Conservation (phyloP, 2,329 filamentous ascomycete species). For the Claviceps monticola region DNA sequence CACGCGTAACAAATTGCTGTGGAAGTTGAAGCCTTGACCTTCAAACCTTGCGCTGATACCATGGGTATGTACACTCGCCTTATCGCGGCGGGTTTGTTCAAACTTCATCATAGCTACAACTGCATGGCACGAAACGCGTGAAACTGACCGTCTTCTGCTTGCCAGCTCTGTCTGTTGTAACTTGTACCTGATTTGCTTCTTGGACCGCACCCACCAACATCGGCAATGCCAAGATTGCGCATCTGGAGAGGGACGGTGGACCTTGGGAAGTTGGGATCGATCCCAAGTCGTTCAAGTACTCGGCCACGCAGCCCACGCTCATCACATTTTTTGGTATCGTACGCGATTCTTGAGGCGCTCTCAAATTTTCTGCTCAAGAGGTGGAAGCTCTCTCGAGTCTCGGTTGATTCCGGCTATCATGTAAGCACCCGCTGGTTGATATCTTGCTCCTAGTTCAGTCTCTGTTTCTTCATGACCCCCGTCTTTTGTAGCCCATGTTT, state of each 20-base stretch:
- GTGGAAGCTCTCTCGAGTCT: conserved; percentile 56
- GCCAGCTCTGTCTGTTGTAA: conserved; percentile 53
- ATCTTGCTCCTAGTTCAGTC: no score
- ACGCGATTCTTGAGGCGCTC: conserved; percentile 62
- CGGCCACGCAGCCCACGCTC: conserved; percentile 53
- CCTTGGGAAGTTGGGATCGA: conserved; percentile 45
- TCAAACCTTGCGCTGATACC: conserved; percentile 47
- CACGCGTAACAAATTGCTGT: no score
- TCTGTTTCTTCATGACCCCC: neutral
- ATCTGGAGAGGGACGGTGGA: conserved; percentile 22
- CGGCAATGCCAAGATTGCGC: conserved; percentile 51
- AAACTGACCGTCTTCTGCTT: no score
- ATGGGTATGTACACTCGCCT: conserved; percentile 26
- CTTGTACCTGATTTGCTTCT: conserved; percentile 62
- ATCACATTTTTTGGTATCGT: conserved; percentile 81
- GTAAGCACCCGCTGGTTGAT: conserved; percentile 23
- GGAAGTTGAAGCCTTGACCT: no score
- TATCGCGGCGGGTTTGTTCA: no score
- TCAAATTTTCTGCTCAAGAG: conserved; percentile 72
- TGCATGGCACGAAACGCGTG: no score
- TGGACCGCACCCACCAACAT: conserved; percentile 68
- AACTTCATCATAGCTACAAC: no score
- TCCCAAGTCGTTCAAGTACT: conserved; percentile 50
- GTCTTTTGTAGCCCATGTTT: no score
- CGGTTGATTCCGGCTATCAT: conserved; percentile 76